Evolutionary conservation across 345 rosid genomes (phyloP).

Genomic region (Schrenkiella parvula): DNA sequence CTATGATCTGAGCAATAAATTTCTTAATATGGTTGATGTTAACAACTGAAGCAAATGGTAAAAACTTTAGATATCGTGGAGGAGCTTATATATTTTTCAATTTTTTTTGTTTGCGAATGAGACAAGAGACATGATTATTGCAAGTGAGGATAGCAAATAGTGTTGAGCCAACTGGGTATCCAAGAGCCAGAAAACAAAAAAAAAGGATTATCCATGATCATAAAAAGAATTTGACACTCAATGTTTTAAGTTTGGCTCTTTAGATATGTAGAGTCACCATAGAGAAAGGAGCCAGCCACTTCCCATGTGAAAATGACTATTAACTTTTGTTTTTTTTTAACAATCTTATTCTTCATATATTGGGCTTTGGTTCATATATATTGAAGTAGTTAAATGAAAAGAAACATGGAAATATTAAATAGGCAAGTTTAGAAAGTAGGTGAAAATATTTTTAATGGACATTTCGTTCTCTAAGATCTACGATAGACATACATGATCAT

Average conservation of each 20-base stretch:
- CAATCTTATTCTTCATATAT: background rate
- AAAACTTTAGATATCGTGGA: background rate
- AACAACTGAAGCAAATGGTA: background rate
- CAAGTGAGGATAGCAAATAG: slow-evolving; percentile 12
- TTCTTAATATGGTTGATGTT: background rate
- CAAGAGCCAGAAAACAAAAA: slow-evolving; percentile 23
- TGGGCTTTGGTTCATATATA: slow-evolving; percentile 7
- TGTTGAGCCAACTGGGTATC: slow-evolving; percentile 28
- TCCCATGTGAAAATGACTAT: slow-evolving; percentile 28
- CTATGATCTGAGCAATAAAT: background rate
- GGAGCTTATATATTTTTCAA: background rate
- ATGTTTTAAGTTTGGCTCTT: slow-evolving; percentile 32
- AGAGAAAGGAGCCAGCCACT: slow-evolving; percentile 31
- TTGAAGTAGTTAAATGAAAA: background rate
- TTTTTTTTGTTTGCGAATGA: background rate
- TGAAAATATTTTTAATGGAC: too few species aligned
- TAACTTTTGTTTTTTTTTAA: slow-evolving; percentile 6
- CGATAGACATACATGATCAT: too few species aligned
- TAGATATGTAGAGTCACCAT: slow-evolving; percentile 31
- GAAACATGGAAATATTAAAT: background rate
- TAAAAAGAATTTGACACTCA: background rate
- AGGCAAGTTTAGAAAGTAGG: too few species aligned
- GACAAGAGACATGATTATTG: slow-evolving; percentile 17
- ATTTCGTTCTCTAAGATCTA: too few species aligned
- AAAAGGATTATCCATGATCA: background rate